Evolutionary conservation across 495 filamentous ascomycete species (phyloP), one percentile per base, ranked within the genome.

Genomic region (Hyaloscypha finlandica): DNA sequence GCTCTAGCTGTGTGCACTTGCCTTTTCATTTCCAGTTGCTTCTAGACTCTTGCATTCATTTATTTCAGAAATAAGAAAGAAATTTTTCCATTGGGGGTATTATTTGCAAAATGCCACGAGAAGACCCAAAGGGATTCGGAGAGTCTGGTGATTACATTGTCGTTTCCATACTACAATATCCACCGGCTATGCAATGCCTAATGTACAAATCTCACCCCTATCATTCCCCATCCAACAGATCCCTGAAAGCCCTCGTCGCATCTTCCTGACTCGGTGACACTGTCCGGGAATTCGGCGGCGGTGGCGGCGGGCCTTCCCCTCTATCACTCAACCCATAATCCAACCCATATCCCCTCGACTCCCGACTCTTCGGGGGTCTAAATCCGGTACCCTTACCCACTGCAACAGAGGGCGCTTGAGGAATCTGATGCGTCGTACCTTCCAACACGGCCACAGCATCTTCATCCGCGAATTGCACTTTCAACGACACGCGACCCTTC

Each of bases 401-500:
- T 25, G 25, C 25, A 25, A 25, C 25, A 25, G 25, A 25, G 25
- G 25, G 25, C 25, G 25, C 25, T 2, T 2, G n/a, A 11, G 54
- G 59, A 32, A 74, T 59, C 53, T 70, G 20, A 63, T 67, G 60
- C 12, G 58, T 61, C 6, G 22, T 74, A 64, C 84, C 83, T 74
- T 78, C 75, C 42, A 87, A 83, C 0, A 91, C 81, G 19, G 83
- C 75, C 64, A 82, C 77, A 11, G 81, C 75, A 54, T 79, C 78
- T 19, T 70, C 32, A 37, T 79, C 76, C 1, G 85, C 79, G 19
- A 82, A 79, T 37, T 73, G 71, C 16, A 86, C 80, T 3, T 71
- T 69, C 64, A 93, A 72, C 16, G 74, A 68, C 39, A 93, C 80
- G 61, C 81, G 79, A 39, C 91, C 92, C 22, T 81, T 75, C 2